Base-by-base conservation (phyloP, 805 yeast genomes). In the Nakazawaea molendinolei region DNA sequence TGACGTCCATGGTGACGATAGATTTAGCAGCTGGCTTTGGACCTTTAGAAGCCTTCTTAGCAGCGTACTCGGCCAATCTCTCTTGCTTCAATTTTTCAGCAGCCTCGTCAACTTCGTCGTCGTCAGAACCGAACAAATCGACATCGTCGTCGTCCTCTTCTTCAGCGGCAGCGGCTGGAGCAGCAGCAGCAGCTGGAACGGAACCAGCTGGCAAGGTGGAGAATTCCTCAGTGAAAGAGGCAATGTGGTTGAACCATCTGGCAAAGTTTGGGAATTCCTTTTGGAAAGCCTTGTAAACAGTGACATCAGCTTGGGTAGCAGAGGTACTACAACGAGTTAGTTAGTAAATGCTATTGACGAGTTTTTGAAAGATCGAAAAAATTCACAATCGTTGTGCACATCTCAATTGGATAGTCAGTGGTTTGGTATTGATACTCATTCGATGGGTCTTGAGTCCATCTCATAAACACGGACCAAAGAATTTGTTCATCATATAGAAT, bases 21-120 rank as follows among this genome's bases (percentile, higher is more conserved):
- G 97, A 86, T 77, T 92, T 92, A 61, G 98, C 97, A 68, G 95
- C 96, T 58, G 97, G 87, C 79, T 87, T 87, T 58, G 97, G 86
- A 63, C 94, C 94, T 74, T 84, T 84, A 53, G 90, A 80, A 52
- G 95, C 95, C 82, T 92, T 92, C 80, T 83, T 87, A 59, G 94
- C 95, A 60, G 86, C 84, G 79, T 92, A 92, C 65, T 79, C 96
- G 65, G 96, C 97, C 60, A 92, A 70, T 82, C 99, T 87, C 76
- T 90, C 76, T 69, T 86, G 94, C 81, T 90, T 92, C 64, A 92
- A 69, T 69, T 83, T 85, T 79, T 87, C 99, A 65, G 97, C 97
- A 58, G 68, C 98, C 65, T 76, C 97, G 60, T 92, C 97, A 52
- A 75, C 97, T 63, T 82, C 94, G 46, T 90, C 97, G 53, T 74